Evolutionary conservation across 78 protist genomes (phyloP), one percentile per base, ranked within the genome.

Genomic region (Dictyostelium capitatum): DNA sequence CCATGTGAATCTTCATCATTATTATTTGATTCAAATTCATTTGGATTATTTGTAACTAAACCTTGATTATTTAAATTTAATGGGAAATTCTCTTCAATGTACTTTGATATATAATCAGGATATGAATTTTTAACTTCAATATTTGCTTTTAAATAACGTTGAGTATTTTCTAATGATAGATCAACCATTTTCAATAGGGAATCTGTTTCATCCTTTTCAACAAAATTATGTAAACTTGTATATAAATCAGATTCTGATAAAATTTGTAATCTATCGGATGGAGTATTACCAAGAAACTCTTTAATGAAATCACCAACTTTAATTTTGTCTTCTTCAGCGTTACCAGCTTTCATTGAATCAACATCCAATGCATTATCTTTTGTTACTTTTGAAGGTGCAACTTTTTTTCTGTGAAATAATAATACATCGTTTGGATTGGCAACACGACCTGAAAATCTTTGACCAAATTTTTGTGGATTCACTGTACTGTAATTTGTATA

Each of bases 341-440:
- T 32, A 37, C 43, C 43, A 4, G 15, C 56, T 32, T 67, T 67
- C 3, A 67, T 67, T 15, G 43, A 32, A 30, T 67, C 15, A 14
- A 67, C 75, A 67, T 67, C 75, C 6, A 67, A 67, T 32, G 28
- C 75, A 32, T 43, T 43, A 19, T 23, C n/a, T 41, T 54, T 54
- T n/a, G 64, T 20, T 19, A 12, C 4, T 37, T 56, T 48, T 1
- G 23, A n/a, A 1, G 48, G 1, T 0, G 89, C 43, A 14, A 78
- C 20, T 25, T 85, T 94, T 59, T 94, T 94, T 77, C 89, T 80
- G 8, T 80, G 57, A 70, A 89, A 94, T 17, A 80, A 65, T 12
- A 97, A 56, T 11, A 97, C 62, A 43, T 96, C 97, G 12, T 50
- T 57, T 5, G 98, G 98, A 62, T 97, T 97, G 2, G 97, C 99